A percentile compares a stretch with the other conserved stretches of the same genome.
These are phyloP conservation scores for Amaranthus hypochondriacus DNA, from an alignment of 148 eudicot species.

Conservation along the genomic window DNA sequence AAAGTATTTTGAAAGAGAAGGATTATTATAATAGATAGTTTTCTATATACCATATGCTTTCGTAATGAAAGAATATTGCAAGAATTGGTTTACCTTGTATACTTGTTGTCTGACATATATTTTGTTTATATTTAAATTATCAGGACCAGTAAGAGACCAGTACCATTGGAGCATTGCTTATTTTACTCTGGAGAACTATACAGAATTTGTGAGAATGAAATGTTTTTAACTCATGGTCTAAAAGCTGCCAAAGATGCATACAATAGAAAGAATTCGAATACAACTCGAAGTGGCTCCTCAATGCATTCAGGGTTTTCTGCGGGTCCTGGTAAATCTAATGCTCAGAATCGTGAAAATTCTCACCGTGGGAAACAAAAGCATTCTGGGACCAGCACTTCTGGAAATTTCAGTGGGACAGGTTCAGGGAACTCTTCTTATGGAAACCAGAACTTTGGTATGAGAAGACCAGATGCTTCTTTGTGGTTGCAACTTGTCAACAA, in stretches of 20 bases:
- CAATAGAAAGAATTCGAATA: conserved; percentile 53
- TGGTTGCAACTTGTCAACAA: conserved; percentile 79
- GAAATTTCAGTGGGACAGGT: conserved; percentile 42
- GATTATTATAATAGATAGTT: neutral
- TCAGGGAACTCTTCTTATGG: conserved; percentile 42
- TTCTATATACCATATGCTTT: neutral
- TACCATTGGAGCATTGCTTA: conserved; percentile 94
- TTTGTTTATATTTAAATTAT: conserved; percentile 19
- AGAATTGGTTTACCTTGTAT: neutral
- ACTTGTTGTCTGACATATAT: conserved; percentile 6
- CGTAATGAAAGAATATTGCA: neutral
- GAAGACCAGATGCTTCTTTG: conserved; percentile 78
- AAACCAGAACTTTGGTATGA: conserved; percentile 47
- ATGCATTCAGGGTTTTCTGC: conserved; percentile 45
- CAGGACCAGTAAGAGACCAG: conserved; percentile 98
- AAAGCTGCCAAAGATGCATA: conserved; percentile 81
- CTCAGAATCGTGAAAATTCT: conserved; percentile 53
- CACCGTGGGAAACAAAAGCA: conserved; percentile 68
- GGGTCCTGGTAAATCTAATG: conserved; percentile 51
- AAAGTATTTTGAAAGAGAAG: neutral
- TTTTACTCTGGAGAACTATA: conserved; percentile 88
- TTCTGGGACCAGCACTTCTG: conserved; percentile 51
- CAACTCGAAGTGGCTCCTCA: conserved; percentile 40
- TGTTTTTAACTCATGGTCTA: conserved; percentile 59
- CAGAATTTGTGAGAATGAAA: conserved; percentile 78